A percentile compares a stretch with the other conserved stretches of the same genome.
Conservation (phyloP, 345 rosid species). For the Angophora floribunda region DNA sequence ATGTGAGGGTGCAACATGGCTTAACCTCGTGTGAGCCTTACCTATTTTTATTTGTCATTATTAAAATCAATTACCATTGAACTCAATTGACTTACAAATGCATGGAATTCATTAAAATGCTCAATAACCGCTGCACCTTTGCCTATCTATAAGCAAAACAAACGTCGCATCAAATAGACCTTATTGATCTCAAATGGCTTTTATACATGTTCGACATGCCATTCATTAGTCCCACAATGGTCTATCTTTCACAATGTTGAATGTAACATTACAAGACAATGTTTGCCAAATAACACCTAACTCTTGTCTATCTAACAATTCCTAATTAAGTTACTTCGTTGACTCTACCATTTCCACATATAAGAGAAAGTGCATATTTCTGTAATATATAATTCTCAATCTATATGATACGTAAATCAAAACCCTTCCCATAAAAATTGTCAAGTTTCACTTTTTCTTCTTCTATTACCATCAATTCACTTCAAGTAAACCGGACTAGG, state of each 20-base stretch:
- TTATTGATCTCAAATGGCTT: too few relatives aligned
- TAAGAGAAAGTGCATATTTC: not conserved
- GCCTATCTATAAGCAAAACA: not conserved
- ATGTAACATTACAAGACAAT: not conserved
- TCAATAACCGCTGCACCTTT: not conserved
- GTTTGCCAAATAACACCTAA: not conserved
- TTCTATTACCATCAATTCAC: not conserved
- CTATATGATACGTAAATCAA: not conserved
- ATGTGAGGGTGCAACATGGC: not conserved
- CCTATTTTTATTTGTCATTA: not conserved
- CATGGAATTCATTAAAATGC: not conserved
- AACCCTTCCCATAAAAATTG: not conserved
- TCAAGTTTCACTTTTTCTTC: not conserved
- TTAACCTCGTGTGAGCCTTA: not conserved
- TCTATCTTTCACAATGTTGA: not conserved
- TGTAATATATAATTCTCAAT: not conserved
- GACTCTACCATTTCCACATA: not conserved
- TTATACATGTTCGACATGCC: too few relatives aligned
- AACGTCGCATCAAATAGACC: too few relatives aligned
- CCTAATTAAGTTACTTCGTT: not conserved
- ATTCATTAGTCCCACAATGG: too few relatives aligned
- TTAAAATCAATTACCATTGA: not conserved
- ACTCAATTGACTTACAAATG: not conserved
- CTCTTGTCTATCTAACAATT: not conserved
- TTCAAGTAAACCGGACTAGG: not conserved